These are phyloP conservation scores for Mycena galericulata DNA, from an alignment of 768 basidiomycete species.

Conservation along the genomic window DNA sequence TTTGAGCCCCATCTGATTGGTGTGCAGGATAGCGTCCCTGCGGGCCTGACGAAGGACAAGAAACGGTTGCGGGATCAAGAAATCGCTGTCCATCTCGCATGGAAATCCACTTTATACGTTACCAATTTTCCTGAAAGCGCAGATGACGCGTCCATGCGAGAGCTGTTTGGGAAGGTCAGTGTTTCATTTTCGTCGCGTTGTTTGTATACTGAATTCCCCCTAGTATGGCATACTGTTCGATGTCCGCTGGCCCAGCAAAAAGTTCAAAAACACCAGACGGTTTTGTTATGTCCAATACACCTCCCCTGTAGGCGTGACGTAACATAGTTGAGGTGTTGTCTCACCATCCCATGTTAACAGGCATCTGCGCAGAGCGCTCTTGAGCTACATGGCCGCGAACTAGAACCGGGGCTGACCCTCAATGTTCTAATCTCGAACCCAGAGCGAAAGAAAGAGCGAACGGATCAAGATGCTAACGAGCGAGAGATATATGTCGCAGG, in stretches of 20 bases:
- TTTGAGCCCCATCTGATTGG: slow-evolving; percentile 4
- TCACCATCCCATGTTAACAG: slow-evolving; percentile 47
- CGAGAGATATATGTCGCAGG: slow-evolving; percentile 91
- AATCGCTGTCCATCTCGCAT: slow-evolving; percentile 88
- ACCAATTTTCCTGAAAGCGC: slow-evolving; percentile 93
- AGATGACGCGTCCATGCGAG: slow-evolving; percentile 82
- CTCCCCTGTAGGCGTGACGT: slow-evolving; percentile 71
- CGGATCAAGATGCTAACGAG: slow-evolving; percentile 87
- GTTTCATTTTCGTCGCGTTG: background rate
- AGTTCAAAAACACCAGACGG: slow-evolving; percentile 89
- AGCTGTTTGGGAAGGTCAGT: slow-evolving; percentile 82
- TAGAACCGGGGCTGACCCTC: slow-evolving; percentile 75
- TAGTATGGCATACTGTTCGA: slow-evolving; percentile 95
- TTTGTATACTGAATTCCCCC: slow-evolving; percentile 6
- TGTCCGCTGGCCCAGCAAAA: slow-evolving; percentile 98
- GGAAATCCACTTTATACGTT: slow-evolving; percentile 94
- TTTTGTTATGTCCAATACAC: slow-evolving; percentile 97
- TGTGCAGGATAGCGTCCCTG: slow-evolving; percentile 80
- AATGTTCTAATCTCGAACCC: slow-evolving; percentile 93
- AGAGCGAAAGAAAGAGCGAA: slow-evolving; percentile 87
- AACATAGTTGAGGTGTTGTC: background rate
- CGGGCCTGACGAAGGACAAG: slow-evolving; percentile 94
- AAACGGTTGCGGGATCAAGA: slow-evolving; percentile 84
- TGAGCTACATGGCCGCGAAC: slow-evolving; percentile 81
- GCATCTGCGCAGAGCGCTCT: slow-evolving; percentile 79